Conservation (phyloP, 23 red algal genomes). For the Gracilaria gracilis region DNA sequence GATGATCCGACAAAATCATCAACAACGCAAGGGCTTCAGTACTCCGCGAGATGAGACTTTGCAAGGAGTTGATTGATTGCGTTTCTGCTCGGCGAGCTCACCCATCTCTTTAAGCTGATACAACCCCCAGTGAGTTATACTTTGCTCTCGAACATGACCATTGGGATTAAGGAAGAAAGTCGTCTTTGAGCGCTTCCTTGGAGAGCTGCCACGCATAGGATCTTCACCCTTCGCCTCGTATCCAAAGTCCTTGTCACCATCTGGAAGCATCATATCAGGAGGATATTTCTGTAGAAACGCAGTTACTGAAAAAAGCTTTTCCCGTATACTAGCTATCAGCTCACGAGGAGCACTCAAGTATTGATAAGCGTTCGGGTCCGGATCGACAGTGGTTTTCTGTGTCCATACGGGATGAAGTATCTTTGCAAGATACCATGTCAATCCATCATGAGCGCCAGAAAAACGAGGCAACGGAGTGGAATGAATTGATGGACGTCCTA, state of each 20-base stretch:
- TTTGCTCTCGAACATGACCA: not conserved
- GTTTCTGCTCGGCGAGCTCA: constrained; percentile 53
- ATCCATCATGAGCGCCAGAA: constrained; percentile 63
- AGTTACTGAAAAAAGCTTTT: constrained; percentile 28
- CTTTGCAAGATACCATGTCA: constrained; percentile 57
- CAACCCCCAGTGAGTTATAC: constrained; percentile 13
- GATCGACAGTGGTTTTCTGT: constrained; percentile 14
- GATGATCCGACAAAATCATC: constrained; percentile 72
- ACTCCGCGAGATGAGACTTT: constrained; percentile 47
- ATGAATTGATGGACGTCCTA: constrained; percentile 62
- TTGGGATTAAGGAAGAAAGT: not conserved
- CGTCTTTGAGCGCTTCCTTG: not conserved
- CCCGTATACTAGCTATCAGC: constrained; percentile 20
- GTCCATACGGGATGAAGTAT: constrained; percentile 63
- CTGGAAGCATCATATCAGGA: constrained; percentile 33
- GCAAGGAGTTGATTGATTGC: constrained; percentile 39
- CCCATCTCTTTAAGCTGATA: constrained; percentile 24
- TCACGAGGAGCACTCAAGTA: constrained; percentile 28
- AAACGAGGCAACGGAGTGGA: constrained; percentile 33
- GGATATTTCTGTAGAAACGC: constrained; percentile 61
- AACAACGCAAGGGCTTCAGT: constrained; percentile 75
- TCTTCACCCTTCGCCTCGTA: constrained; percentile 3
- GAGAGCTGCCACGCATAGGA: not conserved
- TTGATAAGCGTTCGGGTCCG: constrained; percentile 43
- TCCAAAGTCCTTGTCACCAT: constrained; percentile 19